Evolutionary conservation across 2,329 filamentous ascomycete genomes (phyloP).

Genomic region (Kalmusia sp.): DNA sequence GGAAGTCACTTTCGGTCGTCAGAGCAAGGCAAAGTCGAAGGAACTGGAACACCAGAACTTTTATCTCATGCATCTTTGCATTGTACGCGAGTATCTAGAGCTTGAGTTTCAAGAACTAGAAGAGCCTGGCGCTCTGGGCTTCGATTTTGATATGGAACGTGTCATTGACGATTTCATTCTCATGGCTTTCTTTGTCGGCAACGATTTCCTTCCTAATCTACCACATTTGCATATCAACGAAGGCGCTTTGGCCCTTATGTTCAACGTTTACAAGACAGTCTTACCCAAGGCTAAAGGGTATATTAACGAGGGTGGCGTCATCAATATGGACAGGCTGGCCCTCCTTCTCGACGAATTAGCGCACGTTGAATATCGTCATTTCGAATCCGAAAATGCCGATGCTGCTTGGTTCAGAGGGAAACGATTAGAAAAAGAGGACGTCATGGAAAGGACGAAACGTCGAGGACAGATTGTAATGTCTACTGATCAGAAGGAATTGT

Average conservation of each 20-base stretch:
- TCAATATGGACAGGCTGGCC: conserved; percentile 82
- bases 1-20: conserved; percentile 94
- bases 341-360: conserved; percentile 82
- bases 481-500: conserved; percentile 80
- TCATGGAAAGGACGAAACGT: conserved; percentile 66
- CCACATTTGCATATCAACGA: conserved; percentile 98
- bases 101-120: conserved; percentile 95
- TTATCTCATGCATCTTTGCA: conserved; percentile 94
- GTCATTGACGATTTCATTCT: conserved; percentile 99
- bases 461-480: conserved; percentile 76
- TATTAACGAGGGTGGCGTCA: conserved; percentile 93
- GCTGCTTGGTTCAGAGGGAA: conserved; percentile 93
- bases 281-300: conserved; percentile 89
- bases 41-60: conserved; percentile 99
- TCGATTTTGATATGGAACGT: conserved; percentile 90
- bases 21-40: conserved; percentile 87
- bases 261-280: conserved; percentile 91
- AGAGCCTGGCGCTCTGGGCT: conserved; percentile 71
- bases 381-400: conserved; percentile 88
- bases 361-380: conserved; percentile 89
- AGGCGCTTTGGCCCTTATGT: conserved; percentile 95
- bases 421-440: conserved; percentile 72
- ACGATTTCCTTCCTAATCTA: conserved; percentile 97
- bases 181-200: conserved; percentile 99
- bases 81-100: conserved; percentile 96